phyloP scores from a whole-genome alignment of 2,329 filamentous ascomycete species.

The Hypomyces rosellus region DNA sequence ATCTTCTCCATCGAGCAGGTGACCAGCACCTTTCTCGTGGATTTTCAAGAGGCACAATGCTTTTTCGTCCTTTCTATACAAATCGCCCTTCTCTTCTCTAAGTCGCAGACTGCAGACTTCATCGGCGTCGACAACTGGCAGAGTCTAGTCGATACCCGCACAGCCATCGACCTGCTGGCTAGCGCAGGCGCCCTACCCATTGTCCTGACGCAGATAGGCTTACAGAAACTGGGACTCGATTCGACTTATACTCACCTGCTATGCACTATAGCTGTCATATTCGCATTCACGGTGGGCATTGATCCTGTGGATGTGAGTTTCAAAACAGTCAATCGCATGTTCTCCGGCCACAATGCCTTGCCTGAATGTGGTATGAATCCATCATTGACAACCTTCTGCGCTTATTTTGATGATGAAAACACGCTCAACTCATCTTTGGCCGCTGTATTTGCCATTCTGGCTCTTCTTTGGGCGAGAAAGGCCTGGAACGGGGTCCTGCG shows the following conservation, averaged over 20 bases:
- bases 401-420: background rate
- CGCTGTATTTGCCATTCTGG: background rate
- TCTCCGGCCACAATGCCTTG: background rate
- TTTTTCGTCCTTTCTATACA: slow-evolving; percentile 7
- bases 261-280: background rate
- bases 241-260: background rate
- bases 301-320: background rate
- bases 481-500: background rate
- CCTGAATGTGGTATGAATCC: background rate
- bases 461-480: background rate
- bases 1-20: background rate
- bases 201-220: background rate
- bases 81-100: background rate
- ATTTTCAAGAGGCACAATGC: slow-evolving; percentile 10
- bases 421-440: background rate
- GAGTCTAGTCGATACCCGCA: background rate
- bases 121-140: background rate
- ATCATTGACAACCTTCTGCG: background rate
- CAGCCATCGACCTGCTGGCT: background rate
- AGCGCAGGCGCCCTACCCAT: background rate
- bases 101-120: background rate
- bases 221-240: background rate
- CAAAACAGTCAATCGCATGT: background rate
- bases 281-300: background rate
- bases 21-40: background rate